phyloP scores from a whole-genome alignment of 768 basidiomycete genomes.

The Leccinum subtestaceum region DNA sequence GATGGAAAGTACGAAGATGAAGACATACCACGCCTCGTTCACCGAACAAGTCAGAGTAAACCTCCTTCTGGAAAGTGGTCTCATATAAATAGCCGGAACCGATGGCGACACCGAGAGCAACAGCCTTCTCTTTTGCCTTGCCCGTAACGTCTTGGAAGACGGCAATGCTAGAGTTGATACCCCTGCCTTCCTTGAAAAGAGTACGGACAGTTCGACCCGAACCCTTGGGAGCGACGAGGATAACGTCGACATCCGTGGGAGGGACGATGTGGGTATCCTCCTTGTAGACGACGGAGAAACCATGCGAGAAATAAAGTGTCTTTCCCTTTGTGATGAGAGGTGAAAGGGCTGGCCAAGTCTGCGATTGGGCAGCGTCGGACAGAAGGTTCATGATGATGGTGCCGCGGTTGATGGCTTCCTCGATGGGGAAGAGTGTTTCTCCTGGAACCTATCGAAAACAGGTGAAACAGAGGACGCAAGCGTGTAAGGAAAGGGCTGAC shows the following conservation, averaged over 20 bases:
- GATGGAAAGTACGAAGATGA: background rate
- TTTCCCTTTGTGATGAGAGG: slow-evolving; percentile 99
- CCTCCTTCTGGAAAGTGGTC: slow-evolving; percentile 99
- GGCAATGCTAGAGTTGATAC: slow-evolving; percentile 93
- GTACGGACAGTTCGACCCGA: slow-evolving; percentile 99
- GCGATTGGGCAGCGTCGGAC: slow-evolving; percentile 98
- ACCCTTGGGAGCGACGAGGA: slow-evolving; percentile 98
- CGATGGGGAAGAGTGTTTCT: slow-evolving; percentile 96
- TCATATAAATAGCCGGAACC: slow-evolving; percentile 99
- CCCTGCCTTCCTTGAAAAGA: slow-evolving; percentile 99
- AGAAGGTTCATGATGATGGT: slow-evolving; percentile 99
- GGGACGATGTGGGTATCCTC: slow-evolving; percentile 93
- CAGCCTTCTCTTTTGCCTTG: slow-evolving; percentile 95
- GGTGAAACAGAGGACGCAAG: background rate
- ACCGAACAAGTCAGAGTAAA: slow-evolving; percentile 98
- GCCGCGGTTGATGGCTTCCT: slow-evolving; percentile 92
- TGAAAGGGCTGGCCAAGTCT: slow-evolving; percentile 85
- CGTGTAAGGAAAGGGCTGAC: slow-evolving; percentile 39
- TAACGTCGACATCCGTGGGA: slow-evolving; percentile 94
- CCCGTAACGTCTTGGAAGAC: slow-evolving; percentile 98
- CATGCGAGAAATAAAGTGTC: slow-evolving; percentile 99
- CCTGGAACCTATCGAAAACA: slow-evolving; percentile 69
- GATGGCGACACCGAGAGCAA: slow-evolving; percentile 89
- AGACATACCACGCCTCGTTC: slow-evolving; percentile 96
- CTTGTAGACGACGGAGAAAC: slow-evolving; percentile 98